Evolutionary conservation across 148 eudicot species (phyloP).

Genomic region (Chenopodium album): DNA sequence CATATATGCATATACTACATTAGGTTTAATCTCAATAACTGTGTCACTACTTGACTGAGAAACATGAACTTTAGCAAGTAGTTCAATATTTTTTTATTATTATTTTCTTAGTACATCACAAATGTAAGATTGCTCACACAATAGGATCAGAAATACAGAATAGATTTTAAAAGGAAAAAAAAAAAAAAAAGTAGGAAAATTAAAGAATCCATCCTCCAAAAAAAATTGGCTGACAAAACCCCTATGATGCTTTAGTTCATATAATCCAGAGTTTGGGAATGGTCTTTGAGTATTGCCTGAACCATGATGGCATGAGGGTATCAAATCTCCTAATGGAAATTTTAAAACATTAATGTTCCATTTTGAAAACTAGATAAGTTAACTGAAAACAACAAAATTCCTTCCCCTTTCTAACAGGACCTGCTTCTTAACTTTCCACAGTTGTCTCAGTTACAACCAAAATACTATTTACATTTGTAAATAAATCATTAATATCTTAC

Average conservation of each 20-base stretch:
- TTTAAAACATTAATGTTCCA: neutral
- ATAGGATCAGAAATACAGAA: neutral
- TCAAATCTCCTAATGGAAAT: neutral
- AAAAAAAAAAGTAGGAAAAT: too few species aligned
- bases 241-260: neutral
- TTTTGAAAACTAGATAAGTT: neutral
- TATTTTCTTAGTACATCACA: neutral
- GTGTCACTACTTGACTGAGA: neutral
- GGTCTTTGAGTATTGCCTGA: neutral
- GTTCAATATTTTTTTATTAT: too few species aligned
- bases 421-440: neutral
- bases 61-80: neutral
- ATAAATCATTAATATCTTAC: too few species aligned
- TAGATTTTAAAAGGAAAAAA: too few species aligned
- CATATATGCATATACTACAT: too few species aligned
- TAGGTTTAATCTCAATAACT: too few species aligned
- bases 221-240: neutral
- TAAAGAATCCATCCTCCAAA: neutral
- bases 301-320: neutral
- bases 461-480: too few species aligned
- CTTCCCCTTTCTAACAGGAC: neutral
- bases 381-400: neutral
- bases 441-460: neutral
- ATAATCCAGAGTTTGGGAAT: neutral
- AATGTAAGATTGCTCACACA: neutral